These are phyloP conservation scores for Ustilago cynodontis DNA, from an alignment of 1,284 basidiomycete genomes.

Conservation along the genomic window DNA sequence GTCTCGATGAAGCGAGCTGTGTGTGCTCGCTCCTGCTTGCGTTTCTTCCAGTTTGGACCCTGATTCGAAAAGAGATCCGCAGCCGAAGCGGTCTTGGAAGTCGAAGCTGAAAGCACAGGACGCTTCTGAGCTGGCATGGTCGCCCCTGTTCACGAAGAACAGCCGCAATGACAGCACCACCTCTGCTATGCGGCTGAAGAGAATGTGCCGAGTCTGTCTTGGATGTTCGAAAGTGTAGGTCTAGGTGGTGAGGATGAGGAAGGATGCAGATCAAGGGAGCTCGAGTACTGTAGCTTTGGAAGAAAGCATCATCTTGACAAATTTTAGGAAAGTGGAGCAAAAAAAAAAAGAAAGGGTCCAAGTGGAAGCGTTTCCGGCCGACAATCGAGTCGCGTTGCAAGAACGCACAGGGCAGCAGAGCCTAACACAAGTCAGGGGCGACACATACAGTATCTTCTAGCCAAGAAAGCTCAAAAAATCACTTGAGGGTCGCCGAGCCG, in stretches of 20 bases:
- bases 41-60: conserved; percentile 46
- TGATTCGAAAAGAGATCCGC: conserved; percentile 8
- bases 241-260: conserved; percentile 3
- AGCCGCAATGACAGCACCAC: too few relatives aligned
- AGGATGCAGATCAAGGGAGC: neutral
- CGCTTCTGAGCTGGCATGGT: conserved; percentile 41
- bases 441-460: conserved; percentile 13
- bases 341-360: conserved; percentile 23
- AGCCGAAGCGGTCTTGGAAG: conserved; percentile 8
- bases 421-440: conserved; percentile 4
- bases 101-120: conserved; percentile 18
- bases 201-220: too few relatives aligned
- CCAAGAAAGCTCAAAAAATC: conserved; percentile 8
- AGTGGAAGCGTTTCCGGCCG: conserved; percentile 21
- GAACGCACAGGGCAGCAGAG: conserved; percentile 25
- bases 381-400: conserved; percentile 16
- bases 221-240: too few relatives aligned
- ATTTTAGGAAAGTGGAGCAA: conserved; percentile 15
- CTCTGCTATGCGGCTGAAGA: too few relatives aligned
- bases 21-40: conserved; percentile 48
- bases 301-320: conserved; percentile 11
- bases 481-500: conserved; percentile 9
- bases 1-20: conserved; percentile 46
- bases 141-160: neutral
- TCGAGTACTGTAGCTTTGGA: neutral